Evolutionary conservation across 192 early-diverging fungal genomes (phyloP).

Genomic region (Spizellomyces sp.): DNA sequence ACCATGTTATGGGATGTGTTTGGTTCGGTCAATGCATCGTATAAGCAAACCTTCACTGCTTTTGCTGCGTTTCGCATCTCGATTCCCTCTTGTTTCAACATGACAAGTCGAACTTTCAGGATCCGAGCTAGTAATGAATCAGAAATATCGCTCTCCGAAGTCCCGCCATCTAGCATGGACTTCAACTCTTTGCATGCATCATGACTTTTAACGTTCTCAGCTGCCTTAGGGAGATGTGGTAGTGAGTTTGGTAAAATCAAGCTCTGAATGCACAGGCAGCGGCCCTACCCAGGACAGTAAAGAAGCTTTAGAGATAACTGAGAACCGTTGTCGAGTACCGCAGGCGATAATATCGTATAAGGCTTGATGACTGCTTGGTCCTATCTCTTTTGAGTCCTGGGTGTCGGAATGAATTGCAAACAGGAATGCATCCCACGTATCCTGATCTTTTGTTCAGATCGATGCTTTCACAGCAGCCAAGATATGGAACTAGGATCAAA

Average conservation of each 20-base stretch:
- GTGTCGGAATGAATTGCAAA: conserved; percentile 32
- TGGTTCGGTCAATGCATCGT: neutral
- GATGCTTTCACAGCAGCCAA: too few relatives aligned
- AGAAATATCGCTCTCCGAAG: conserved; percentile 33
- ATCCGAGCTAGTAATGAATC: conserved; percentile 45
- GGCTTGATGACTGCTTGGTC: neutral
- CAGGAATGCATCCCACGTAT: conserved; percentile 40
- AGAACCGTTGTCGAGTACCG: conserved; percentile 44
- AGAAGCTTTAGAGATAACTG: conserved; percentile 36
- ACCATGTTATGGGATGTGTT: neutral
- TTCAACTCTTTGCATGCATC: conserved; percentile 55
- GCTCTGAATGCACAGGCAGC: neutral
- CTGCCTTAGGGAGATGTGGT: conserved; percentile 19
- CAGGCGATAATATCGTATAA: conserved; percentile 41
- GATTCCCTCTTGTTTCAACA: conserved; percentile 54
- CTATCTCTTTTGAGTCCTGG: conserved; percentile 5
- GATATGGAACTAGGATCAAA: neutral
- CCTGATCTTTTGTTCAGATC: conserved; percentile 15
- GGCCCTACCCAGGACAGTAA: conserved; percentile 51
- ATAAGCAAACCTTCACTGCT: neutral
- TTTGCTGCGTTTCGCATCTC: conserved; percentile 43
- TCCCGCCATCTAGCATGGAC: conserved; percentile 41
- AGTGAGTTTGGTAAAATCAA: neutral
- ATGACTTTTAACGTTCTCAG: conserved; percentile 44
- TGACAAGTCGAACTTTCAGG: conserved; percentile 42